Percentiles rank a stretch among this genome's conserved stretches.
Conservation (phyloP, 306 rosid species). For the Aeschynomene evenia region DNA sequence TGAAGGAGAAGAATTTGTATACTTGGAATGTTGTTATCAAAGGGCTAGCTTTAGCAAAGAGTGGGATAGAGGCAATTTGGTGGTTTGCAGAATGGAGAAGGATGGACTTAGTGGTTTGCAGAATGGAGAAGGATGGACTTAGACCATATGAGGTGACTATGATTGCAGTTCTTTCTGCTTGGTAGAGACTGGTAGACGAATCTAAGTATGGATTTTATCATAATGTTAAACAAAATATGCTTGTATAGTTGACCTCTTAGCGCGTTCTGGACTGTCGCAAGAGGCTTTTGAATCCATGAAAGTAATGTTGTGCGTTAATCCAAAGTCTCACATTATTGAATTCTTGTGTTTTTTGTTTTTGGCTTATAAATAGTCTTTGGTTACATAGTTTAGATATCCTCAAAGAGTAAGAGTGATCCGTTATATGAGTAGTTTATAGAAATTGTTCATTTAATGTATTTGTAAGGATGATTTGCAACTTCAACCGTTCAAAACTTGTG, state of each 20-base stretch:
- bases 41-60: conserved; percentile 64
- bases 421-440: no score
- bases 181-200: conserved; percentile 49
- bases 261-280: conserved; percentile 55
- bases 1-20: conserved; percentile 59
- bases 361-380: no score
- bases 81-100: no score
- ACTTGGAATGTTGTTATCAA: conserved; percentile 81
- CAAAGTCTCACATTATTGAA: no score
- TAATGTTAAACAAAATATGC: conserved; percentile 61
- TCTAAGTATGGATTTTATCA: conserved; percentile 59
- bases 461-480: no score
- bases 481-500: no score
- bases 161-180: conserved; percentile 64
- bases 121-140: conserved; percentile 62
- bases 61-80: conserved; percentile 66
- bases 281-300: conserved; percentile 50
- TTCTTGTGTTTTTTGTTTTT: no score
- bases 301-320: no score
- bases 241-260: conserved; percentile 70
- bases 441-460: no score
- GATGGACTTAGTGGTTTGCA: no score
- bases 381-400: no score
- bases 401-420: no score
- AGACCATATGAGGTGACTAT: conserved; percentile 62